Conservation (phyloP, 169 alveolate species). For the Miamiensis avidus region DNA sequence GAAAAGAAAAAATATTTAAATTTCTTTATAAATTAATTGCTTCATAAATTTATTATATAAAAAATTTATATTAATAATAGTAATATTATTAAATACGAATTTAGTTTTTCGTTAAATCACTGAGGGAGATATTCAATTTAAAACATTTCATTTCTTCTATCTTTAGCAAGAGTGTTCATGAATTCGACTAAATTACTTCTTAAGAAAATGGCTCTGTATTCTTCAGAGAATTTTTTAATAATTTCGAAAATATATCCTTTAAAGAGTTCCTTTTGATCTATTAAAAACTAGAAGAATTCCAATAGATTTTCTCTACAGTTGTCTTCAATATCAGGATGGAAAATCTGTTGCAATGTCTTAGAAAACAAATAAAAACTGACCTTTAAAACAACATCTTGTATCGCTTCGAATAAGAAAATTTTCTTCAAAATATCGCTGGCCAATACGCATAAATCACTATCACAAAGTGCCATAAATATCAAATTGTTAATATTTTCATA, state of each 20-base stretch:
- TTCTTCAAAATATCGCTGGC: constrained; percentile 36
- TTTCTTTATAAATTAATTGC: no score
- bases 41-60: no score
- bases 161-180: constrained; percentile 44
- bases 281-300: constrained; percentile 34
- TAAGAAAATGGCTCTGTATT: constrained; percentile 32
- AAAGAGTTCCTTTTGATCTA: constrained; percentile 20
- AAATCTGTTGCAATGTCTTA: constrained; percentile 14
- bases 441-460: constrained; percentile 31
- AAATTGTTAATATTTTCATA: constrained; percentile 31
- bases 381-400: constrained; percentile 24
- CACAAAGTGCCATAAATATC: constrained; percentile 26
- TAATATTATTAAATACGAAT: no score
- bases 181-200: constrained; percentile 45
- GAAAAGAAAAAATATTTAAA: no score
- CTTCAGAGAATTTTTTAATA: constrained; percentile 42
- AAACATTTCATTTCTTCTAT: constrained; percentile 25
- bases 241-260: constrained; percentile 33
- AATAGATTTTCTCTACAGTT: constrained; percentile 35
- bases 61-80: no score
- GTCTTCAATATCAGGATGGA: constrained; percentile 44
- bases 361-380: constrained; percentile 16
- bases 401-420: constrained; percentile 41
- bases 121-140: neutral
- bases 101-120: no score